Evolutionary conservation across 331 rosid species (phyloP).

Genomic region (Saraca asoca): DNA sequence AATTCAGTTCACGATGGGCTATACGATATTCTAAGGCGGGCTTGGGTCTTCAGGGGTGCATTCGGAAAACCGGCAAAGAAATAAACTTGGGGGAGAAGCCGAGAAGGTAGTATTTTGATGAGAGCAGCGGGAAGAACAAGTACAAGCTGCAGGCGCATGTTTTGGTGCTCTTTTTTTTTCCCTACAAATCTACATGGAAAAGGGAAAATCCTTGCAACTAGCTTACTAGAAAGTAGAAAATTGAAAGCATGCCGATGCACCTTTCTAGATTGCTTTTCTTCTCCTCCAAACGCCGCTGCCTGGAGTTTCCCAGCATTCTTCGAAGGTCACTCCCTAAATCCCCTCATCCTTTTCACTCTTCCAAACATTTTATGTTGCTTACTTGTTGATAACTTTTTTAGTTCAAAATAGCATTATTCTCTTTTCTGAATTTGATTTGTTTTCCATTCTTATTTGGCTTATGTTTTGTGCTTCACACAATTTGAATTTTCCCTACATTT

Average conservation of each 20-base stretch:
- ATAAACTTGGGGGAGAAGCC: no score
- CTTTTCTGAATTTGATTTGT: not conserved
- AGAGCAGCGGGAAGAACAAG: not conserved
- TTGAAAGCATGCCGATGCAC: slow-evolving; percentile 43
- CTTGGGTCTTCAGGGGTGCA: no score
- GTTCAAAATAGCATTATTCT: no score
- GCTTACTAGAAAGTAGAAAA: not conserved
- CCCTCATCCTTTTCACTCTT: not conserved
- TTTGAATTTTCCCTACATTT: not conserved
- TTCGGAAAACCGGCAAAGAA: no score
- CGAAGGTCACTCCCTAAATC: slow-evolving; percentile 53
- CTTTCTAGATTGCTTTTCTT: slow-evolving; percentile 50
- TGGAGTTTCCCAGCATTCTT: slow-evolving; percentile 47
- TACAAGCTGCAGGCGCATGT: not conserved
- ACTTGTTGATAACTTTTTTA: no score
- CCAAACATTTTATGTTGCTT: not conserved
- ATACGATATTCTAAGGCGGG: no score
- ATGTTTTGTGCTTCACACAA: not conserved
- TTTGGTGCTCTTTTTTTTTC: not conserved
- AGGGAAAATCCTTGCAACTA: slow-evolving; percentile 3
- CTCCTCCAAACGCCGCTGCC: slow-evolving; percentile 46
- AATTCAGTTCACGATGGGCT: no score
- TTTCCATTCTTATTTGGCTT: not conserved
- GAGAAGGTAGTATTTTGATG: no score
- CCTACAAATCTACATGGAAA: slow-evolving; percentile 20